These are phyloP conservation scores for Thermochaetoides thermophila DNA, from an alignment of 495 filamentous ascomycete genomes.

Conservation along the genomic window DNA sequence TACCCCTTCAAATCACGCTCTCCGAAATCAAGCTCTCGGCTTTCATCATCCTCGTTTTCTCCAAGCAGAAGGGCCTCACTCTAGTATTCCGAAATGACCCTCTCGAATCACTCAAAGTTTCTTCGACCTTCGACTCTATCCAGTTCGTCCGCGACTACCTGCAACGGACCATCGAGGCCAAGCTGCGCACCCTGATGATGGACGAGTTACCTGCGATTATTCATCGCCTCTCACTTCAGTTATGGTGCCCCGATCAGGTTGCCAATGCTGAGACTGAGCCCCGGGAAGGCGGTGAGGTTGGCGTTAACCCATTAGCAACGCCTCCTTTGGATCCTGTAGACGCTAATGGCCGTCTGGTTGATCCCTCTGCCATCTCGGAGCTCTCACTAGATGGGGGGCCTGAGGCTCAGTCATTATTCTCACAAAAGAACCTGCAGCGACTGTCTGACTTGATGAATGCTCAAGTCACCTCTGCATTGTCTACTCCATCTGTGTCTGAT, in stretches of 20 bases:
- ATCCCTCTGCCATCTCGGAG: constrained; percentile 55
- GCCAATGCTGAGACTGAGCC: constrained; percentile 36
- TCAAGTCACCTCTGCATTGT: constrained; percentile 73
- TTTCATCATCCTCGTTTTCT: constrained; percentile 95
- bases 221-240: constrained; percentile 72
- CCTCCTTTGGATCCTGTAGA: constrained; percentile 68
- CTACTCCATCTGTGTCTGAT: constrained; percentile 70
- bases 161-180: constrained; percentile 91
- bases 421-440: constrained; percentile 73
- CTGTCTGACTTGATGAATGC: constrained; percentile 64
- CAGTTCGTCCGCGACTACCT: constrained; percentile 95
- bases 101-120: constrained; percentile 93
- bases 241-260: constrained; percentile 82
- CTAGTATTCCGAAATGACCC: constrained; percentile 97
- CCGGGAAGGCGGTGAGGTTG: constrained; percentile 33
- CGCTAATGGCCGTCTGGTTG: constrained; percentile 56
- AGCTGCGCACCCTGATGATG: constrained; percentile 86
- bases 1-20: constrained; percentile 88
- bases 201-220: constrained; percentile 94
- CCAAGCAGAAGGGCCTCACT: constrained; percentile 88
- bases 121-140: constrained; percentile 96
- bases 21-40: constrained; percentile 95
- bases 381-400: constrained; percentile 60
- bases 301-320: constrained; percentile 64
- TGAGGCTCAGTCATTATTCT: constrained; percentile 72